A percentile compares a stretch with the other conserved stretches of the same genome.
Evolutionary conservation across 2,329 filamentous ascomycete species (phyloP).

Genomic region (Alternaria longipes): DNA sequence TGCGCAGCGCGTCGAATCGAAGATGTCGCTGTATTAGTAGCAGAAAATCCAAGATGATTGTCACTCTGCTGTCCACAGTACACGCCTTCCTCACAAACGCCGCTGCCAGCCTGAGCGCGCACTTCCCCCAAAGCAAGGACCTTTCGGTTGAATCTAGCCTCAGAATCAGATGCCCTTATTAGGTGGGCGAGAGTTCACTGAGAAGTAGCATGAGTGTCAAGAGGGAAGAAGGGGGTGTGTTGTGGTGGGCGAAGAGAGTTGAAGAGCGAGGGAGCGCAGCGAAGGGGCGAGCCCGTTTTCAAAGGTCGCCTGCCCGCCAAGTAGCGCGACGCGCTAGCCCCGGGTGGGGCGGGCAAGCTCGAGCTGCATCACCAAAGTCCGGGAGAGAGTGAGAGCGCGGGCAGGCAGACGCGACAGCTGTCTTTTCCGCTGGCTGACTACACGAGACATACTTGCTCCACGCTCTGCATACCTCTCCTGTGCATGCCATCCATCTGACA

Average conservation of each 20-base stretch:
- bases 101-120: constrained; percentile 44
- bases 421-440: constrained; percentile 19
- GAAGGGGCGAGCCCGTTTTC: constrained; percentile 35
- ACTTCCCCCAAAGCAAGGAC: constrained; percentile 44
- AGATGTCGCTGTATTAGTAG: constrained; percentile 48
- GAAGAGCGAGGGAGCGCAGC: constrained; percentile 35
- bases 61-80: constrained; percentile 45
- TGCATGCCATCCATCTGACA: constrained; percentile 40
- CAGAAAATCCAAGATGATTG: constrained; percentile 38
- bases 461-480: neutral
- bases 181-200: constrained; percentile 49
- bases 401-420: constrained; percentile 31
- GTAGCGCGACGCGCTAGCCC: constrained; percentile 31
- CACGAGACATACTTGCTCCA: neutral
- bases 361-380: constrained; percentile 19
- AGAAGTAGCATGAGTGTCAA: constrained; percentile 47
- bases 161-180: constrained; percentile 52
- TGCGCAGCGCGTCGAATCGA: constrained; percentile 34
- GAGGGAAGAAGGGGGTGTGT: constrained; percentile 40
- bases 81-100: constrained; percentile 41
- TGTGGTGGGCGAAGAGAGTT: constrained; percentile 34
- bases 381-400: constrained; percentile 13
- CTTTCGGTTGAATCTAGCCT: constrained; percentile 45
- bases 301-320: constrained; percentile 32
- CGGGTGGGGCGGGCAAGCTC: constrained; percentile 25